Conservation (phyloP, 2,329 filamentous ascomycete genomes). For the Botrytis paeoniae region DNA sequence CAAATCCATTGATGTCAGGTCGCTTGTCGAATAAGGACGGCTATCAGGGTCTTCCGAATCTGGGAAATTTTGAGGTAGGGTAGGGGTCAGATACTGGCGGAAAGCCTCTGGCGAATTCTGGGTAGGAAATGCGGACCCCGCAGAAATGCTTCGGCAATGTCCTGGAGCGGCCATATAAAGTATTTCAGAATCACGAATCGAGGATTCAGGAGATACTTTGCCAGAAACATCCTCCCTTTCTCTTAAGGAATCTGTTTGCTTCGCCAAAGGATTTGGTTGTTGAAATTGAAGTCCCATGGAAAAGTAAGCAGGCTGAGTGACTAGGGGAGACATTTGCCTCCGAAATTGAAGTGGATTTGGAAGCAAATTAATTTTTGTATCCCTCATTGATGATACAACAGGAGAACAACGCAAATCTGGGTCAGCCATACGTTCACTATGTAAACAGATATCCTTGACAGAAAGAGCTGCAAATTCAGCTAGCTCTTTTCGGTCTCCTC, state of each 20-base stretch:
- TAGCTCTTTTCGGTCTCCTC: conserved; percentile 32
- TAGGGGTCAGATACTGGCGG: conserved; percentile 13
- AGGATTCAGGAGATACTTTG: not conserved
- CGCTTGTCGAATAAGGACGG: conserved; percentile 25
- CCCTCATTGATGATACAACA: conserved; percentile 21
- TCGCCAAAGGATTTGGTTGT: not conserved
- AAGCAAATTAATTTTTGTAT: conserved; percentile 20
- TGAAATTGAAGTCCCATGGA: not conserved
- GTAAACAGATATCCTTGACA: conserved; percentile 25
- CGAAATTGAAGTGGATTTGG: conserved; percentile 11
- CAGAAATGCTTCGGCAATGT: not conserved
- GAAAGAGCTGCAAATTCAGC: conserved; percentile 31
- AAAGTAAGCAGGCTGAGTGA: not conserved
- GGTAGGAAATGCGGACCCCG: not conserved
- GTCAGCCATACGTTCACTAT: conserved; percentile 13
- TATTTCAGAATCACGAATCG: conserved; percentile 10
- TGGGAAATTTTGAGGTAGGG: not conserved
- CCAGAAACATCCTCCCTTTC: not conserved
- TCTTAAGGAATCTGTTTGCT: not conserved
- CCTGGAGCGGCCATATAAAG: conserved; percentile 10
- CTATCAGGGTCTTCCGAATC: conserved; percentile 1
- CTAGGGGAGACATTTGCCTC: not conserved
- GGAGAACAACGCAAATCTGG: conserved; percentile 20
- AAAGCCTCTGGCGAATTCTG: conserved; percentile 3
- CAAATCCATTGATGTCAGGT: conserved; percentile 21